These are phyloP conservation scores for Penicillium glabrum DNA, from an alignment of 2,329 filamentous ascomycete species.

Conservation along the genomic window DNA sequence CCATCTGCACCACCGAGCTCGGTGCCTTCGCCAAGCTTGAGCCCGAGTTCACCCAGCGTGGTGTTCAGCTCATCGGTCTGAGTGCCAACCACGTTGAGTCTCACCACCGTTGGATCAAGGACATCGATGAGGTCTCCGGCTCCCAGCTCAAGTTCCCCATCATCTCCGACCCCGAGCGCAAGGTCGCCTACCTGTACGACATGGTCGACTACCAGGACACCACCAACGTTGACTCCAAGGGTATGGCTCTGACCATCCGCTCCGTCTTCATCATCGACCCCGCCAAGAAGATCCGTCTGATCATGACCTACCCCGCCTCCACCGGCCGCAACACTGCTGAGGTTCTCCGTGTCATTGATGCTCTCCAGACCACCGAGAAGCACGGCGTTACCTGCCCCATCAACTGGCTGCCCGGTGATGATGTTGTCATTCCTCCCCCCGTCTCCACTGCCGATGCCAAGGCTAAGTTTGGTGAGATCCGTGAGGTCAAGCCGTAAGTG, in stretches of 20 bases:
- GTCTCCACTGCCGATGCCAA: constrained; percentile 83
- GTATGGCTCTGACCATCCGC: constrained; percentile 79
- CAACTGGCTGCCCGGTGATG: constrained; percentile 84
- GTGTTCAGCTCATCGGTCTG: constrained; percentile 88
- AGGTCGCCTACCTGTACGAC: constrained; percentile 74
- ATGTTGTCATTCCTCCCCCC: constrained; percentile 85
- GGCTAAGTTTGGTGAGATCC: constrained; percentile 77
- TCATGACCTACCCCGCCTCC: constrained; percentile 87
- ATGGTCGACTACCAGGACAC: constrained; percentile 82
- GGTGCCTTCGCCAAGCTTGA: constrained; percentile 91
- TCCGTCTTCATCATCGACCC: constrained; percentile 95
- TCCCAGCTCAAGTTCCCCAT: constrained; percentile 73
- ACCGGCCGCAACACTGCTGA: constrained; percentile 82
- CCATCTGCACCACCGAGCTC: constrained; percentile 94
- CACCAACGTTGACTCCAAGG: constrained; percentile 77
- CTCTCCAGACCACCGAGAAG: constrained; percentile 80
- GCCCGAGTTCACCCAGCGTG: constrained; percentile 83
- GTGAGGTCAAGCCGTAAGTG: constrained; percentile 58
- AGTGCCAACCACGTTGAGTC: constrained; percentile 79
- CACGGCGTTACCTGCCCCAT: constrained; percentile 85
- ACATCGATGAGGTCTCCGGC: constrained; percentile 77
- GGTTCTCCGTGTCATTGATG: constrained; percentile 76
- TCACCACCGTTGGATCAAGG: constrained; percentile 87
- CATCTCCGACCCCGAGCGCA: constrained; percentile 76
- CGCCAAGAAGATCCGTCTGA: constrained; percentile 87